phyloP scores from a whole-genome alignment of 345 rosid species.

The Eutrema japonicum region DNA sequence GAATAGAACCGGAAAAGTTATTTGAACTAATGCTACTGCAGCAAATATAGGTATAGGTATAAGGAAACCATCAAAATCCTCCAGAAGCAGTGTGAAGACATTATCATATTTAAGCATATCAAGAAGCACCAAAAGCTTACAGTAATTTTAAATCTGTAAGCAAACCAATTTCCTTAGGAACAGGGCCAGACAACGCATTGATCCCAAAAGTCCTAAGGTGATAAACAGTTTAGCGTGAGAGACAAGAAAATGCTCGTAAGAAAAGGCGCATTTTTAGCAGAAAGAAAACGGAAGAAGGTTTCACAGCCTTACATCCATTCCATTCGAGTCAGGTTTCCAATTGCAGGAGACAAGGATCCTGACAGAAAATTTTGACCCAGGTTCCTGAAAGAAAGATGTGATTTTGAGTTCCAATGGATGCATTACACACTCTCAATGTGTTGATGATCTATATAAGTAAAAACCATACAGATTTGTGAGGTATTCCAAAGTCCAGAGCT shows the following conservation, averaged over 20 bases:
- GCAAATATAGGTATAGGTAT: background rate
- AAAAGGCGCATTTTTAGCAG: background rate
- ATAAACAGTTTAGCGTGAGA: background rate
- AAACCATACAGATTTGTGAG: slow-evolving; percentile 43
- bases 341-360: slow-evolving; percentile 39
- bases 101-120: slow-evolving; percentile 1
- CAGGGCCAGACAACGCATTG: slow-evolving; percentile 66
- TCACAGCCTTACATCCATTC: slow-evolving; percentile 60
- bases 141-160: slow-evolving; percentile 54
- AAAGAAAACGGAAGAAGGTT: background rate
- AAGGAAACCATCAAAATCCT: slow-evolving; percentile 21
- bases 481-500: slow-evolving; percentile 45
- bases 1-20: slow-evolving; percentile 74
- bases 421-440: background rate
- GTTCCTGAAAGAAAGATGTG: slow-evolving; percentile 37
- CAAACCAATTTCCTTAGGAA: slow-evolving; percentile 70
- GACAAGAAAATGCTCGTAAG: background rate
- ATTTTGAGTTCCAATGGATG: background rate
- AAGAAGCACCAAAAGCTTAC: slow-evolving; percentile 50
- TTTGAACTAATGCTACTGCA: slow-evolving; percentile 55
- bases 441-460: background rate
- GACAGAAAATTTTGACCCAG: slow-evolving; percentile 40
- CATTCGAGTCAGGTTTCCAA: slow-evolving; percentile 46
- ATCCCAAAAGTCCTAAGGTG: slow-evolving; percentile 54
- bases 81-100: background rate